phyloP scores from a whole-genome alignment of 768 basidiomycete species.

The Phlebiopsis gigantea region DNA sequence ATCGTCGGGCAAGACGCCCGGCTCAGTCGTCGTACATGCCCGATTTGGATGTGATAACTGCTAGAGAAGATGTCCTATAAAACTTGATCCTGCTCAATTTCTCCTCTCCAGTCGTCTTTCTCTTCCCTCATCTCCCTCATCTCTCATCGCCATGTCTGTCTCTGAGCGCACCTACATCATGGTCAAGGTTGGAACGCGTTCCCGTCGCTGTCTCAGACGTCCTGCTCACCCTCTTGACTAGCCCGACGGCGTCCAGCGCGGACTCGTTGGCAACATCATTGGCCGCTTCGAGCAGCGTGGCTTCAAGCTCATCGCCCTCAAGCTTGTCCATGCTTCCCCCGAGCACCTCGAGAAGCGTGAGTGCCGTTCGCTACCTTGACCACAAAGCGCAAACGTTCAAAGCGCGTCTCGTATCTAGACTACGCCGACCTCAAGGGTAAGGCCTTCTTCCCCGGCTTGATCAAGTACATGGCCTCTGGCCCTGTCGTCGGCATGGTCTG shows the following conservation, averaged over 20 bases:
- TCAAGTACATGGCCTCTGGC: slow-evolving; percentile 94
- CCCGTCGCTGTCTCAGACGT: not conserved
- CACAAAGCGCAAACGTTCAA: slow-evolving; percentile 23
- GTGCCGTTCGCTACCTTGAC: slow-evolving; percentile 17
- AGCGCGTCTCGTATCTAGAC: slow-evolving; percentile 35
- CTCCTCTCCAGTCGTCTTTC: slow-evolving; percentile 16
- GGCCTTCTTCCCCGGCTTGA: slow-evolving; percentile 92
- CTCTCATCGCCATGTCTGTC: slow-evolving; percentile 52
- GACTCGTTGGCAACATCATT: slow-evolving; percentile 94
- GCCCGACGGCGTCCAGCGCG: slow-evolving; percentile 99
- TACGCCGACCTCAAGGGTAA: slow-evolving; percentile 94
- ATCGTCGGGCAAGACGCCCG: not conserved
- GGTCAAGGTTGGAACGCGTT: slow-evolving; percentile 72
- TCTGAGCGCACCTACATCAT: slow-evolving; percentile 97
- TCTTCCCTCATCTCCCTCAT: slow-evolving; percentile 13
- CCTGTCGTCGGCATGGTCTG: slow-evolving; percentile 96
- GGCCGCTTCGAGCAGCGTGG: slow-evolving; percentile 95
- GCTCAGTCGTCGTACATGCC: not conserved
- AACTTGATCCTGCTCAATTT: slow-evolving; percentile 17
- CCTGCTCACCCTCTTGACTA: slow-evolving; percentile 25
- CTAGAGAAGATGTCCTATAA: slow-evolving; percentile 11
- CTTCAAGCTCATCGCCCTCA: slow-evolving; percentile 94
- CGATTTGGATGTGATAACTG: slow-evolving; percentile 22
- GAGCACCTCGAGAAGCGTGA: slow-evolving; percentile 89
- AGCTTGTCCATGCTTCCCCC: slow-evolving; percentile 75